Evolutionary conservation across 1,284 basidiomycete genomes (phyloP).

Genomic region (Gastroboletus turbinatus): DNA sequence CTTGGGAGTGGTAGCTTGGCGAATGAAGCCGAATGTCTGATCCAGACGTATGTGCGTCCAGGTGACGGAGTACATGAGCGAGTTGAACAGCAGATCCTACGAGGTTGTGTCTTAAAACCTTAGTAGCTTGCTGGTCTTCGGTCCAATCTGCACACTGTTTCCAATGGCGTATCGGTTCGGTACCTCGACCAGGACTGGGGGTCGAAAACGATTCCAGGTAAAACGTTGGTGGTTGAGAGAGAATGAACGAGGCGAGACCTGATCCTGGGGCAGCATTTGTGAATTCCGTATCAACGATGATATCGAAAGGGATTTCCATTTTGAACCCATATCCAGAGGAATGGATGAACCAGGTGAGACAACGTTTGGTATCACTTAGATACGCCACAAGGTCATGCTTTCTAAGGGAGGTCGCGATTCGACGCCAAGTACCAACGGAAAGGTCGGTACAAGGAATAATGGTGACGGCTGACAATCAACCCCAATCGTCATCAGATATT

Average conservation of each 20-base stretch:
- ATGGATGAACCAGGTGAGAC: constrained; percentile 75
- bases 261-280: constrained; percentile 52
- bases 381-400: constrained; percentile 74
- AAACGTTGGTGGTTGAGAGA: constrained; percentile 66
- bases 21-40: constrained; percentile 41
- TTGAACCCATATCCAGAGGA: constrained; percentile 73
- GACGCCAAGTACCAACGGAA: constrained; percentile 73
- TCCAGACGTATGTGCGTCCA: constrained; percentile 40
- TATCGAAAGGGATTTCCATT: constrained; percentile 76
- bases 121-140: constrained; percentile 68
- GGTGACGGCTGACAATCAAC: constrained; percentile 54
- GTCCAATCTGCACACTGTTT: constrained; percentile 75
- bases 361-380: constrained; percentile 61
- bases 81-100: constrained; percentile 65
- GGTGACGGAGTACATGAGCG: constrained; percentile 52
- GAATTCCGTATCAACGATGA: constrained; percentile 58
- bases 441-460: constrained; percentile 75
- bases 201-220: constrained; percentile 53
- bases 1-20: constrained; percentile 32
- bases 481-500: constrained; percentile 5
- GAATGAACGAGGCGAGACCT: constrained; percentile 59
- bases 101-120: constrained; percentile 63
- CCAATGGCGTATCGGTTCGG: constrained; percentile 49
- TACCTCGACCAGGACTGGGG: constrained; percentile 30
- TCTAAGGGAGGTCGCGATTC: constrained; percentile 54